Evolutionary conservation across 1,284 basidiomycete species (phyloP).

Genomic region (Leccinum subatratum): DNA sequence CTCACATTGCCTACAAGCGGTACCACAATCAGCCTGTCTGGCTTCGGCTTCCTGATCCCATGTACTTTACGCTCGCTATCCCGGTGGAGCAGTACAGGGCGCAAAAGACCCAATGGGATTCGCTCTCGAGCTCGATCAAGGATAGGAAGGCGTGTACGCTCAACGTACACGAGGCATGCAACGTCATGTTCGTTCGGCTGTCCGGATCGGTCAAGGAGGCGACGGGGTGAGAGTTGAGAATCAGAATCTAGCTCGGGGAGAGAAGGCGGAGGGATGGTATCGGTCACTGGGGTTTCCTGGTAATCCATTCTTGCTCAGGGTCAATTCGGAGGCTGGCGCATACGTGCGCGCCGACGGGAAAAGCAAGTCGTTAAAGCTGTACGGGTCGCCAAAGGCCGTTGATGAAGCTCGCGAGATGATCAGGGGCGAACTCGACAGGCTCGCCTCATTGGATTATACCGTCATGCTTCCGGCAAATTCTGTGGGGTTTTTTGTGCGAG

Average conservation of each 20-base stretch:
- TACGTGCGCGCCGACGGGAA: slow-evolving; percentile 43
- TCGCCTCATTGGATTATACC: slow-evolving; percentile 40
- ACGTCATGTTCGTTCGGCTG: slow-evolving; percentile 27
- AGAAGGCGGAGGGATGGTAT: slow-evolving; percentile 48
- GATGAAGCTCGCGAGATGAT: slow-evolving; percentile 40
- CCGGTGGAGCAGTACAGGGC: slow-evolving; percentile 46
- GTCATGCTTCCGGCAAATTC: slow-evolving; percentile 34
- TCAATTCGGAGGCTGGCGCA: slow-evolving; percentile 37
- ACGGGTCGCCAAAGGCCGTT: slow-evolving; percentile 36
- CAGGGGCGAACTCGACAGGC: slow-evolving; percentile 39
- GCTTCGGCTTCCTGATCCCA: slow-evolving; percentile 40
- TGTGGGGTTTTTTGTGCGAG: slow-evolving; percentile 46
- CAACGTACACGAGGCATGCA: slow-evolving; percentile 19
- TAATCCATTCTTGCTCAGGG: slow-evolving; percentile 33
- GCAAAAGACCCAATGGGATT: slow-evolving; percentile 46
- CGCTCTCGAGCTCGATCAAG: slow-evolving; percentile 34
- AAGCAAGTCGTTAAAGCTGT: slow-evolving; percentile 38
- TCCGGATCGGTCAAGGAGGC: slow-evolving; percentile 42
- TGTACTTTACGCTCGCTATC: slow-evolving; percentile 45
- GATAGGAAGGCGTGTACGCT: slow-evolving; percentile 32
- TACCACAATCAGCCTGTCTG: slow-evolving; percentile 33
- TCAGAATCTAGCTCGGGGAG: slow-evolving; percentile 47
- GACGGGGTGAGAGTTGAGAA: slow-evolving; percentile 53
- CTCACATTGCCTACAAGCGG: slow-evolving; percentile 34
- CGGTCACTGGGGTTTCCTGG: slow-evolving; percentile 32